Conservation (phyloP, 1,284 basidiomycete genomes). For the Fomitopsis pinicola region DNA sequence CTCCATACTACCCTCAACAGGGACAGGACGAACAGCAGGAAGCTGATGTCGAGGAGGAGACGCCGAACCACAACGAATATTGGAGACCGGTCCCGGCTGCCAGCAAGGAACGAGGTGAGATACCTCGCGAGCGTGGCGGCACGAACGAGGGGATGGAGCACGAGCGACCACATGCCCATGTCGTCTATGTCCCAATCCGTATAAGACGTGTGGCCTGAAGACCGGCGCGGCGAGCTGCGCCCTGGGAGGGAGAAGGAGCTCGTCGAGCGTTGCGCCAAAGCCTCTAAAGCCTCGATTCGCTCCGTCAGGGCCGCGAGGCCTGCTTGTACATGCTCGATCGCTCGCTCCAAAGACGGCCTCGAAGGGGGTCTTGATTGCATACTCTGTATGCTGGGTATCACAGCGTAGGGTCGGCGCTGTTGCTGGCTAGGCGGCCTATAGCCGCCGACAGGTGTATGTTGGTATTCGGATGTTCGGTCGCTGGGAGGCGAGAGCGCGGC, state of each 20-base stretch:
- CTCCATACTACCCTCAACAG: conserved; percentile 59
- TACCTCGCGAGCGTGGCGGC: conserved; percentile 43
- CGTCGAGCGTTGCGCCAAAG: conserved; percentile 30
- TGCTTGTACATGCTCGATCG: conserved; percentile 81
- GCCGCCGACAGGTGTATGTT: conserved; percentile 13
- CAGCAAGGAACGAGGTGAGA: conserved; percentile 51
- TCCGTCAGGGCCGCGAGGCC: conserved; percentile 89
- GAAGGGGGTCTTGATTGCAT: conserved; percentile 23
- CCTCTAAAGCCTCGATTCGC: conserved; percentile 75
- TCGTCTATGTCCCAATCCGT: conserved; percentile 65
- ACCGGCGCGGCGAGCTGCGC: conserved; percentile 13
- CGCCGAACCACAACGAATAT: conserved; percentile 62
- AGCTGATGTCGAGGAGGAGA: conserved; percentile 70
- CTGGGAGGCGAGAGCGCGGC: conserved; percentile 19
- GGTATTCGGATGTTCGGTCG: conserved; percentile 28
- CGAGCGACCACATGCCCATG: conserved; percentile 74
- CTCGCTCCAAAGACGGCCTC: conserved; percentile 51
- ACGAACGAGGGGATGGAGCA: conserved; percentile 58
- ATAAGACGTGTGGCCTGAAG: conserved; percentile 29
- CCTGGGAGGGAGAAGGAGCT: conserved; percentile 23
- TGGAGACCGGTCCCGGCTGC: conserved; percentile 56
- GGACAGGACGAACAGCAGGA: conserved; percentile 55
- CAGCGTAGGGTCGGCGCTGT: conserved; percentile 30
- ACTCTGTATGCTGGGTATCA: conserved; percentile 11
- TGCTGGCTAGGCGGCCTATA: conserved; percentile 35